A percentile compares a stretch with the other conserved stretches of the same genome.
phyloP scores from a whole-genome alignment of 2,329 filamentous ascomycete species.

The Tympanopsis confertula region DNA sequence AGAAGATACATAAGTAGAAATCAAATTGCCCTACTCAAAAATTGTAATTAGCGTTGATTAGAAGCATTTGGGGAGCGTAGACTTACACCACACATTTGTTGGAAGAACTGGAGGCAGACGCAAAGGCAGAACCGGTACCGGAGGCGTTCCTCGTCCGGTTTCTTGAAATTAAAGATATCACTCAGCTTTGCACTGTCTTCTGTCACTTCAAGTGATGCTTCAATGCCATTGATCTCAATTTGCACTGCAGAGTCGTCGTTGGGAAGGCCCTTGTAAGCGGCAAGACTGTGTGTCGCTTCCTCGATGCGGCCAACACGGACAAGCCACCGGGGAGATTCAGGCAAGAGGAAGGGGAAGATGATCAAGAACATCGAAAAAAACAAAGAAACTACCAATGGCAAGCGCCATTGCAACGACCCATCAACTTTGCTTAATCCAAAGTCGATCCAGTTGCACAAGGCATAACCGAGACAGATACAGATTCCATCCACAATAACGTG shows the following conservation, averaged over 20 bases:
- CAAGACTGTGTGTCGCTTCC: conserved; percentile 17
- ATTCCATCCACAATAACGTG: conserved; percentile 23
- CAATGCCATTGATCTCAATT: conserved; percentile 32
- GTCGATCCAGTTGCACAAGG: conserved; percentile 30
- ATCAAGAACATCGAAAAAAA: conserved; percentile 13
- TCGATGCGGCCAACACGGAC: conserved; percentile 15
- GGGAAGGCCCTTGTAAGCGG: conserved; percentile 22
- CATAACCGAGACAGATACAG: conserved; percentile 21
- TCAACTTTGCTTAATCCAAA: conserved; percentile 25
- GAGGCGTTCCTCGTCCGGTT: conserved; percentile 35
- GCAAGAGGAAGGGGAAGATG: conserved; percentile 16
- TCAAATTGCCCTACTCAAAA: conserved; percentile 33
- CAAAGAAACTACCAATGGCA: conserved; percentile 21
- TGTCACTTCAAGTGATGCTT: conserved; percentile 32
- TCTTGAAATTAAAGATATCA: conserved; percentile 26
- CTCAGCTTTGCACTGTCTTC: conserved; percentile 16
- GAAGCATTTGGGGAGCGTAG: conserved; percentile 17
- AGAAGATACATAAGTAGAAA: conserved; percentile 33
- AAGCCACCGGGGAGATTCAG: conserved; percentile 22
- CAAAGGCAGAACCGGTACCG: conserved; percentile 36
- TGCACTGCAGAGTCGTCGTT: conserved; percentile 21
- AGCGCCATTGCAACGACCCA: conserved; percentile 14
- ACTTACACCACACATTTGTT: conserved; percentile 28
- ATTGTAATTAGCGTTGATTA: conserved; percentile 16
- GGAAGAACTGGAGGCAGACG: conserved; percentile 34